Conservation (phyloP, 2,329 filamentous ascomycete species). For the Calonectria crousiana region DNA sequence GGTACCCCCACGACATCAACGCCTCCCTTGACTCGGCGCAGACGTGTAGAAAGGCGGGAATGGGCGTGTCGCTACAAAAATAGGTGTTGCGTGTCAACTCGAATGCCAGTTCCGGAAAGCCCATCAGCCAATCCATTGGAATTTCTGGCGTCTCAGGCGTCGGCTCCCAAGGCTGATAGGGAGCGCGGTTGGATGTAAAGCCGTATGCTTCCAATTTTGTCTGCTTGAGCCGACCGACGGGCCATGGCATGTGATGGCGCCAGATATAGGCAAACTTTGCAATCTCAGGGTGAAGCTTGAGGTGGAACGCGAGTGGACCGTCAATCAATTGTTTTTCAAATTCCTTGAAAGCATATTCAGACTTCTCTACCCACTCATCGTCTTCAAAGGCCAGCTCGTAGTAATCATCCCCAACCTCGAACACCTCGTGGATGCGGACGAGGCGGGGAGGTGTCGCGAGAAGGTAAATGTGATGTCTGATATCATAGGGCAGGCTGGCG, state of each 20-base stretch:
- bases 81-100: not conserved
- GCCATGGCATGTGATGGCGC: not conserved
- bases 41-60: not conserved
- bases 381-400: not conserved
- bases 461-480: not conserved
- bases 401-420: not conserved
- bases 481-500: not conserved
- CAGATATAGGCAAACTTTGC: not conserved
- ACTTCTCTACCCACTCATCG: not conserved
- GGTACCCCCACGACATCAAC: not conserved
- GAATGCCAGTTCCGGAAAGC: not conserved
- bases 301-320: not conserved
- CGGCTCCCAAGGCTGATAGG: not conserved
- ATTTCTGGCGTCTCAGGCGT: not conserved
- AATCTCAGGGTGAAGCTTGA: not conserved
- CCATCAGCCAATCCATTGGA: not conserved
- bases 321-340: not conserved
- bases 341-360: not conserved
- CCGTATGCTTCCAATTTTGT: not conserved
- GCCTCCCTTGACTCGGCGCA: not conserved
- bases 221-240: not conserved
- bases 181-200: not conserved
- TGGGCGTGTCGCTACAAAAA: not conserved
- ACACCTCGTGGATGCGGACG: not conserved
- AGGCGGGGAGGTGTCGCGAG: not conserved